phyloP scores from a whole-genome alignment of 306 rosid species.

The Elaeagnus macrophylla region DNA sequence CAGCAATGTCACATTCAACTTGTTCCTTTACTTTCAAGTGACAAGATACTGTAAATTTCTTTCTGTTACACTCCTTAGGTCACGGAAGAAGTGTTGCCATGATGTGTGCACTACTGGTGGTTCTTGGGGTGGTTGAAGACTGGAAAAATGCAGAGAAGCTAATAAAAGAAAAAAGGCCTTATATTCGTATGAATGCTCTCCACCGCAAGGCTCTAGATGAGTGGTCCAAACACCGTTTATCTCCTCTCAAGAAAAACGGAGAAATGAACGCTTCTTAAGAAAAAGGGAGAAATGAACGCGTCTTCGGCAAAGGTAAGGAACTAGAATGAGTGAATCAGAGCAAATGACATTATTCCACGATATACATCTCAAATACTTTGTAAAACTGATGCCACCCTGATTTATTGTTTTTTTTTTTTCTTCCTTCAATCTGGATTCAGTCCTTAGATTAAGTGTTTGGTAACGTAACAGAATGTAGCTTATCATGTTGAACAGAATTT shows the following conservation, averaged over 20 bases:
- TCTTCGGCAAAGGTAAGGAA: no score
- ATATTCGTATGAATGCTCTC: constrained; percentile 65
- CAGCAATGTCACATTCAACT: constrained; percentile 1
- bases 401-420: no score
- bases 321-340: no score
- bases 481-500: no score
- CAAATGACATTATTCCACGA: no score
- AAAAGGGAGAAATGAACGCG: no score
- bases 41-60: constrained; percentile 3
- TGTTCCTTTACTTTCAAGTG: constrained; percentile 5
- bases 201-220: constrained; percentile 73
- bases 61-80: constrained; percentile 28
- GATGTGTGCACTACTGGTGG: constrained; percentile 81
- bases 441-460: no score
- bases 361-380: no score
- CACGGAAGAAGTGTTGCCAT: constrained; percentile 96
- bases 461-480: no score
- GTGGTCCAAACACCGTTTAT: constrained; percentile 70
- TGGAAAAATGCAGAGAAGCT: constrained; percentile 86
- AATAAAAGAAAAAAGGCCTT: constrained; percentile 58
- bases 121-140: constrained; percentile 66
- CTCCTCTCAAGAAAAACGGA: constrained; percentile 34
- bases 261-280: no score
- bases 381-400: no score
- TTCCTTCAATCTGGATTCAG: no score